Percentiles rank a stretch among this genome's conserved stretches.
Evolutionary conservation across 2,329 filamentous ascomycete genomes (phyloP).

Genomic region (Penicillium sumatraense): DNA sequence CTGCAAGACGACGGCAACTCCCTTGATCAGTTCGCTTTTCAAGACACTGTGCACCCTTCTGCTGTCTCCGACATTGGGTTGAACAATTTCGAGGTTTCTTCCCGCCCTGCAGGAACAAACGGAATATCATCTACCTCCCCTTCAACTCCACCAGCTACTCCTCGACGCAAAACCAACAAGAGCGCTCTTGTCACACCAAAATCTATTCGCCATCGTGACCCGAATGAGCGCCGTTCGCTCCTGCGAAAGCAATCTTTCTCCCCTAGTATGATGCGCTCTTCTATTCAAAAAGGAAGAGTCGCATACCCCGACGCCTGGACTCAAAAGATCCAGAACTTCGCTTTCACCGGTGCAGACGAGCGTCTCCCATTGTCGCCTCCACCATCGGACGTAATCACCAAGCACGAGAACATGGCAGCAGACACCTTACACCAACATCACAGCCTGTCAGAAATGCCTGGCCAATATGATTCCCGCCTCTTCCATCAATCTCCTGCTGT

Average conservation of each 20-base stretch:
- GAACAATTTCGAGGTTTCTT: slow-evolving; percentile 38
- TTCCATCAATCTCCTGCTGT: slow-evolving; percentile 40
- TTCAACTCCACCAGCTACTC: slow-evolving; percentile 43
- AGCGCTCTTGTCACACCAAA: slow-evolving; percentile 45
- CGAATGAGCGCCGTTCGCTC: slow-evolving; percentile 43
- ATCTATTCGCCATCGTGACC: slow-evolving; percentile 44
- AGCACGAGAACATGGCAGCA: slow-evolving; percentile 43
- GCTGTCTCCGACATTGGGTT: slow-evolving; percentile 37
- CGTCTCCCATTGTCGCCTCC: slow-evolving; percentile 51
- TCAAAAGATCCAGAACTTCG: slow-evolving; percentile 59
- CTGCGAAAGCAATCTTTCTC: slow-evolving; percentile 50
- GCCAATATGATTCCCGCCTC: slow-evolving; percentile 38
- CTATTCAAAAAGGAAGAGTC: slow-evolving; percentile 51
- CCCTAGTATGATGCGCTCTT: slow-evolving; percentile 61
- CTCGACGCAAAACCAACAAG: slow-evolving; percentile 41
- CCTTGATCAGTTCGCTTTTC: slow-evolving; percentile 36
- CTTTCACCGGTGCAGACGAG: slow-evolving; percentile 51
- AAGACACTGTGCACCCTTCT: slow-evolving; percentile 44
- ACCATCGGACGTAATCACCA: slow-evolving; percentile 47
- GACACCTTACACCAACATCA: slow-evolving; percentile 37
- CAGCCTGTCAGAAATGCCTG: slow-evolving; percentile 35
- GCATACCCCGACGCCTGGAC: slow-evolving; percentile 55
- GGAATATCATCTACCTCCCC: slow-evolving; percentile 33
- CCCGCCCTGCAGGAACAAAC: slow-evolving; percentile 25
- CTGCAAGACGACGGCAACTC: slow-evolving; percentile 55